phyloP scores from a whole-genome alignment of 805 yeast species.

The Wickerhamiella vanderwaltii region DNA sequence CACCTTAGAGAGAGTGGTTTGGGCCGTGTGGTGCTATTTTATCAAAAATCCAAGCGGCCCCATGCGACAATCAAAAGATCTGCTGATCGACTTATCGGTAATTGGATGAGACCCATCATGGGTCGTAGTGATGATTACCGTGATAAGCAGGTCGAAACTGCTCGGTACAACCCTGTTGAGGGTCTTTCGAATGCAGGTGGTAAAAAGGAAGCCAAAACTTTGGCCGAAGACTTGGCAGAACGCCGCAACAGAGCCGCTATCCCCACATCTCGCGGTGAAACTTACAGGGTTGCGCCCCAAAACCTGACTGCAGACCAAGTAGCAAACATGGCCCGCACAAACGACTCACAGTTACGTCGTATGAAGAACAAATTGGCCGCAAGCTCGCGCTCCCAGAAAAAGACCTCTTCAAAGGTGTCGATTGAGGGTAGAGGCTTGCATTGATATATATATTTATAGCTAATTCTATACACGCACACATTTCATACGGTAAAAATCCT shows the following conservation, averaged over 20 bases:
- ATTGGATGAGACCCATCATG: constrained; percentile 97
- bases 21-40: constrained; percentile 86
- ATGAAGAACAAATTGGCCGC: constrained; percentile 48
- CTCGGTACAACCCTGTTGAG: constrained; percentile 39
- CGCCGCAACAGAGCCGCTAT: constrained; percentile 92
- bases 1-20: constrained; percentile 90
- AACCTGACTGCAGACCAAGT: constrained; percentile 38
- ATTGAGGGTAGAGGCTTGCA: constrained; percentile 52
- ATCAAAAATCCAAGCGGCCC: constrained; percentile 80
- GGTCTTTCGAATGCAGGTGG: constrained; percentile 10
- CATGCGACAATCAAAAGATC: constrained; percentile 75
- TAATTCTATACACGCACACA: no score
- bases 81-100: constrained; percentile 85
- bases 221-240: constrained; percentile 82
- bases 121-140: constrained; percentile 91
- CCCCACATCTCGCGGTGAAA: constrained; percentile 81
- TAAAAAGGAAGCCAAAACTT: constrained; percentile 29
- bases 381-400: constrained; percentile 34
- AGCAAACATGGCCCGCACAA: constrained; percentile 38
- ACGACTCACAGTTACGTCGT: constrained; percentile 72
- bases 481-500: no score
- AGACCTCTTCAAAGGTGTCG: constrained; percentile 61
- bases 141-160: constrained; percentile 62
- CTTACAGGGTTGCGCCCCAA: constrained; percentile 82
- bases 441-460: no score